phyloP scores from a whole-genome alignment of 805 yeast species.

The Candida wancherniae region DNA sequence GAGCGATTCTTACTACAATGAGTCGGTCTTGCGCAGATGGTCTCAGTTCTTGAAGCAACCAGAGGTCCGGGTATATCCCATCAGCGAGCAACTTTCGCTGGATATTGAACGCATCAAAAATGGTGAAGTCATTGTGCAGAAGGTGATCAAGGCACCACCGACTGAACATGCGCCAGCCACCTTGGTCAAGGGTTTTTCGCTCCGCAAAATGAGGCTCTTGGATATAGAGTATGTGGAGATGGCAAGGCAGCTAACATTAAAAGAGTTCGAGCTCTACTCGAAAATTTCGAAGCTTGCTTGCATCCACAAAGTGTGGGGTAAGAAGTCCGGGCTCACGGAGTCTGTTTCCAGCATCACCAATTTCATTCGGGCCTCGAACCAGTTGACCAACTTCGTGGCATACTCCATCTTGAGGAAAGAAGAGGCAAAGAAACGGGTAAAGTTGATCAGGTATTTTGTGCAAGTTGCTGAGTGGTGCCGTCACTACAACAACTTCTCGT shows the following conservation, averaged over 20 bases:
- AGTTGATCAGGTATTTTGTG: conserved; percentile 66
- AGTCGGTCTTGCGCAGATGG: conserved; percentile 36
- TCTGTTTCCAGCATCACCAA: conserved; percentile 41
- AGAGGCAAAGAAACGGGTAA: conserved; percentile 65
- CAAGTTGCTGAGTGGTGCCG: conserved; percentile 75
- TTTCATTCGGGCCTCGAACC: conserved; percentile 73
- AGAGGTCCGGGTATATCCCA: conserved; percentile 22
- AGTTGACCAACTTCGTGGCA: conserved; percentile 76
- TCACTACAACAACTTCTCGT: conserved; percentile 72
- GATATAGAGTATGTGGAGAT: conserved; percentile 72
- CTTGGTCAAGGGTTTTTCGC: conserved; percentile 28
- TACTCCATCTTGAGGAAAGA: conserved; percentile 62
- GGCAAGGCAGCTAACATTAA: conserved; percentile 80
- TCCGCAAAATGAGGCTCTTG: conserved; percentile 44
- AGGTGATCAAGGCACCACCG: conserved; percentile 22
- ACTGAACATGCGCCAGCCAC: conserved; percentile 41
- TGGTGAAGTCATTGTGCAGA: conserved; percentile 22
- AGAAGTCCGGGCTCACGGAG: conserved; percentile 53
- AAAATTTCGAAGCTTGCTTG: conserved; percentile 69
- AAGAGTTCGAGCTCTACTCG: conserved; percentile 67
- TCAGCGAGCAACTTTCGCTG: conserved; percentile 25
- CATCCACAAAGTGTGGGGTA: conserved; percentile 72
- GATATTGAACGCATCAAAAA: conserved; percentile 23
- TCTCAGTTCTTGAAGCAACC: conserved; percentile 21
- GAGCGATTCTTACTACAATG: conserved; percentile 55